Percentiles rank a stretch among this genome's conserved stretches.
phyloP scores from a whole-genome alignment of 1,139 yeast genomes.

The Yamadazyma dendronema region DNA sequence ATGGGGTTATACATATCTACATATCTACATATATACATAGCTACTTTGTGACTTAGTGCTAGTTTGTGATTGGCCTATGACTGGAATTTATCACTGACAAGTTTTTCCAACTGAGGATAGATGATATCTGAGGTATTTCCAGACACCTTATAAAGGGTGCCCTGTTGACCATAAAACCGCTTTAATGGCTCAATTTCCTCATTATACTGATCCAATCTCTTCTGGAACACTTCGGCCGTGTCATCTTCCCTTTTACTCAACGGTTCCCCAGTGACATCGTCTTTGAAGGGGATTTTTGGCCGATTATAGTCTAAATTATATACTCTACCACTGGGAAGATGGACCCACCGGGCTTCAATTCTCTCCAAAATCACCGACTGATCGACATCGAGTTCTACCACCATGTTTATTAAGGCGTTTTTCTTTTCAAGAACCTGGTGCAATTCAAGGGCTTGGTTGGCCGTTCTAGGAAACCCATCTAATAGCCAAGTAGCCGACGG shows the following conservation, averaged over 20 bases:
- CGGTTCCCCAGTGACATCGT: constrained; percentile 88
- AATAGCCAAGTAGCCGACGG: constrained; percentile 61
- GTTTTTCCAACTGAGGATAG: constrained; percentile 55
- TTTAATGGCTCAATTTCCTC: constrained; percentile 61
- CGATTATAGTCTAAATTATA: constrained; percentile 87
- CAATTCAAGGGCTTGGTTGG: constrained; percentile 61
- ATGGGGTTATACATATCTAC: too few species aligned
- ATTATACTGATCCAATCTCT: constrained; percentile 64
- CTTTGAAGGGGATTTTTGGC: constrained; percentile 75
- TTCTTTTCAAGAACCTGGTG: constrained; percentile 42
- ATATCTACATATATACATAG: too few species aligned
- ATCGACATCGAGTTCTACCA: constrained; percentile 83
- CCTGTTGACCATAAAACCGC: constrained; percentile 53
- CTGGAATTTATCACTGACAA: constrained; percentile 38
- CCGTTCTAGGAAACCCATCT: constrained; percentile 91
- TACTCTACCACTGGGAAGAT: constrained; percentile 78
- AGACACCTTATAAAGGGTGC: constrained; percentile 54
- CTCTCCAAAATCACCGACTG: constrained; percentile 74
- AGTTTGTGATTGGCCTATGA: too few species aligned
- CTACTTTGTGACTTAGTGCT: too few species aligned
- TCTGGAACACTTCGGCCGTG: constrained; percentile 63
- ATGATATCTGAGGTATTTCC: constrained; percentile 86
- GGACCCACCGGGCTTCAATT: constrained; percentile 85
- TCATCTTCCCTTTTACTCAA: constrained; percentile 80
- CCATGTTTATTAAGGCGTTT: constrained; percentile 57